Percentiles rank a stretch among this genome's conserved stretches.
Conservation (phyloP, 305 asterid genomes). For the Solanum chacoense region DNA sequence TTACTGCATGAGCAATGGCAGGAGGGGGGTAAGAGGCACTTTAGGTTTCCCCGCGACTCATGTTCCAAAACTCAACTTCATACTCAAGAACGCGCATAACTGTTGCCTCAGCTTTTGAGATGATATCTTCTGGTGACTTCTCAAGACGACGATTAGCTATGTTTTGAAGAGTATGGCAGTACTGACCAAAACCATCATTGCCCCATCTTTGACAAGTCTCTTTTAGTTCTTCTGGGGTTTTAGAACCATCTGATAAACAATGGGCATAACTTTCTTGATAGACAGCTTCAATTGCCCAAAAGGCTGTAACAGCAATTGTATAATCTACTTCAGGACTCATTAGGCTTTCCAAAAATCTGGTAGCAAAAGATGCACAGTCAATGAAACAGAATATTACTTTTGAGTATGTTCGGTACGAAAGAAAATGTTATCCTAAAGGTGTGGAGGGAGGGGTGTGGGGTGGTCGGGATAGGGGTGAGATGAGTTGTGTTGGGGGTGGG, state of each 20-base stretch:
- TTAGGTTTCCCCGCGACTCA: conserved; percentile 37
- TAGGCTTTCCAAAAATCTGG: conserved; percentile 55
- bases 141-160: conserved; percentile 40
- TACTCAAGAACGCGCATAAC: conserved; percentile 41
- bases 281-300: conserved; percentile 76
- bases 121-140: conserved; percentile 38
- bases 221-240: conserved; percentile 53
- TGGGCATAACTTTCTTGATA: conserved; percentile 85
- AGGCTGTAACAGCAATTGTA: conserved; percentile 47
- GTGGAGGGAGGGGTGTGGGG: neutral
- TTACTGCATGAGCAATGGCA: neutral
- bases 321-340: conserved; percentile 50
- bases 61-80: conserved; percentile 75
- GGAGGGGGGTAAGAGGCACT: neutral
- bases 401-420: neutral
- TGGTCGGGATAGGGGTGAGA: neutral
- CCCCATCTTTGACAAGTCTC: conserved; percentile 76
- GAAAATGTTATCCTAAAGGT: neutral
- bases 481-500: neutral
- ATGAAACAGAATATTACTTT: neutral
- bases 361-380: neutral
- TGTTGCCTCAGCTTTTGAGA: conserved; percentile 48
- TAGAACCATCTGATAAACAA: conserved; percentile 50
- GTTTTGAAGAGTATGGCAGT: conserved; percentile 35
- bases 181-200: conserved; percentile 38